Conservation (phyloP, 139 green algal species). For the Ettlia oleoabundans region DNA sequence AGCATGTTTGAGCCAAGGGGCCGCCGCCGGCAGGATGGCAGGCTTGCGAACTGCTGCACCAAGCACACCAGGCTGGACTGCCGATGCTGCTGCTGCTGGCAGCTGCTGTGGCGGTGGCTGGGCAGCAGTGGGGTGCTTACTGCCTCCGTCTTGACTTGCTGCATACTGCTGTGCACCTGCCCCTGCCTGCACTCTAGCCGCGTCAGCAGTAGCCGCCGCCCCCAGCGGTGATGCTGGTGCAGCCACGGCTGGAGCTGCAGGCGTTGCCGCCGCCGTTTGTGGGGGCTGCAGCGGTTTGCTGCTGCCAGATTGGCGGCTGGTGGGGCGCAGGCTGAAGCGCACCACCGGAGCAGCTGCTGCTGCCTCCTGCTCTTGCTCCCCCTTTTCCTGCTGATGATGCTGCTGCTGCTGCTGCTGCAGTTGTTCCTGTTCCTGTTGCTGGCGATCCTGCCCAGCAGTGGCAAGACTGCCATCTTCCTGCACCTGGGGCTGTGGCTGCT, state of each 20-base stretch:
- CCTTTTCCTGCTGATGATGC: neutral
- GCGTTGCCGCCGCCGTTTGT: neutral
- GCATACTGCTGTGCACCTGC: neutral
- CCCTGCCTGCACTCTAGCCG: neutral
- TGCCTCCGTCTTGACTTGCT: conserved; percentile 4
- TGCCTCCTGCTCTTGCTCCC: neutral
- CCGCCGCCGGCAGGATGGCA: neutral
- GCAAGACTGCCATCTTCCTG: neutral
- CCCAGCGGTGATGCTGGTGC: neutral
- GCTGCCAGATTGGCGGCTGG: neutral
- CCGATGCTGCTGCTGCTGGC: neutral
- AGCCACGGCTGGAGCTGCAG: neutral
- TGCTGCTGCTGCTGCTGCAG: neutral
- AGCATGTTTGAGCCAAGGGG: conserved; percentile 2
- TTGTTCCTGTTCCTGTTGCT: too few species aligned
- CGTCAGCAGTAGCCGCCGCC: neutral
- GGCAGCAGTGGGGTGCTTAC: neutral
- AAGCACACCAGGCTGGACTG: neutral
- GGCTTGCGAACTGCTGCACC: neutral
- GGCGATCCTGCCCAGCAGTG: too few species aligned
- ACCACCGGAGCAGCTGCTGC: neutral
- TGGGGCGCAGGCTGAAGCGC: conserved; percentile 2
- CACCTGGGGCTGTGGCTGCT: neutral
- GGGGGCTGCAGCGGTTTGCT: neutral
- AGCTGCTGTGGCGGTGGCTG: neutral